Evolutionary conservation across 345 rosid genomes (phyloP).

Genomic region (Euphorbia pulcherrima): DNA sequence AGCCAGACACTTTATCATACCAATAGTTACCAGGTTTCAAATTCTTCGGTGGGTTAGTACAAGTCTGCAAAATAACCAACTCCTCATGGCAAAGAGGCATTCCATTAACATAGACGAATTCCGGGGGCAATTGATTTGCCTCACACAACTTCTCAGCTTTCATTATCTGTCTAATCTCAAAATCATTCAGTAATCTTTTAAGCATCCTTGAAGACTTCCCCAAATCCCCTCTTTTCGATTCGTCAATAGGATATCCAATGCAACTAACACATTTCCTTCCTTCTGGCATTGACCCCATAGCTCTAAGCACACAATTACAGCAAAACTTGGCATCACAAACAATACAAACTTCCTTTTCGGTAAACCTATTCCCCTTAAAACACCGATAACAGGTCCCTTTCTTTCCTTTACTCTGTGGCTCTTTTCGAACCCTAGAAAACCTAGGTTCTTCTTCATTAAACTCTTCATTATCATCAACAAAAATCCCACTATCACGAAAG

Average conservation of each 20-base stretch:
- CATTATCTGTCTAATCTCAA: slow-evolving; percentile 91
- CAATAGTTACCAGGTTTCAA: slow-evolving; percentile 94
- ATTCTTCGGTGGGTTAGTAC: slow-evolving; percentile 82
- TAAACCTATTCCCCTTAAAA: slow-evolving; percentile 78
- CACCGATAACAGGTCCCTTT: slow-evolving; percentile 89
- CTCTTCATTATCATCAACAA: slow-evolving; percentile 26
- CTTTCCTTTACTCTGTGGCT: slow-evolving; percentile 66
- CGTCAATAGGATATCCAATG: slow-evolving; percentile 79
- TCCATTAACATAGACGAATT: slow-evolving; percentile 78
- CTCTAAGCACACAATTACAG: slow-evolving; percentile 83
- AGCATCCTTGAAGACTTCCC: slow-evolving; percentile 96
- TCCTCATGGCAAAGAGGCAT: slow-evolving; percentile 77
- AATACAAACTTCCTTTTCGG: slow-evolving; percentile 93
- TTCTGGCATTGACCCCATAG: slow-evolving; percentile 99
- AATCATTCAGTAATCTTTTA: slow-evolving; percentile 78
- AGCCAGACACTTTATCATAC: slow-evolving; percentile 98
- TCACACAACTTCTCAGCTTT: slow-evolving; percentile 90
- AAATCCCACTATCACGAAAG: slow-evolving; percentile 59
- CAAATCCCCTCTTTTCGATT: slow-evolving; percentile 59
- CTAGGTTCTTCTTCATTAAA: slow-evolving; percentile 40
- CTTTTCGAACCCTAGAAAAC: slow-evolving; percentile 39
- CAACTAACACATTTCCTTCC: slow-evolving; percentile 97
- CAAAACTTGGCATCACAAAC: slow-evolving; percentile 97
- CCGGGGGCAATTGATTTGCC: slow-evolving; percentile 87
- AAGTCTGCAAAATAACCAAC: slow-evolving; percentile 68